Evolutionary conservation across 2,329 filamentous ascomycete species (phyloP).

Genomic region (Pseudogymnoascus sp.): DNA sequence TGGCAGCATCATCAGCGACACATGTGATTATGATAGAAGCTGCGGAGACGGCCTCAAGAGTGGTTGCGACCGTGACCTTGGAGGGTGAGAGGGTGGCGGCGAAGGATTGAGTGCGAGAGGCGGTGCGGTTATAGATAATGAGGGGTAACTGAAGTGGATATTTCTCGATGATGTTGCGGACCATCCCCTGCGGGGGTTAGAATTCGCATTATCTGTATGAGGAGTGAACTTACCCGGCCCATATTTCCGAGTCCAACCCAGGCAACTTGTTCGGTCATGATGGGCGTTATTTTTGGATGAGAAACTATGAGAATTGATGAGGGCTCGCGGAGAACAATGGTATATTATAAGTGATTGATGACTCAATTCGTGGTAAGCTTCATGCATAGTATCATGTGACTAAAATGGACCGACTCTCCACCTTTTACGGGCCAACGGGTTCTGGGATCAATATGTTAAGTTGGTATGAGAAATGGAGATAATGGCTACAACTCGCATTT

Average conservation of each 20-base stretch:
- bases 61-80: constrained; percentile 57
- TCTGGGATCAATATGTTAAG: neutral
- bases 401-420: neutral
- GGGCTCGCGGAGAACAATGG: neutral
- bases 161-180: constrained; percentile 74
- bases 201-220: neutral
- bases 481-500: neutral
- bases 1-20: constrained; percentile 68
- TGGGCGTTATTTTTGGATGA: constrained; percentile 13
- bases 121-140: constrained; percentile 74
- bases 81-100: constrained; percentile 50
- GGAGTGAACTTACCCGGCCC: constrained; percentile 55
- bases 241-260: constrained; percentile 87
- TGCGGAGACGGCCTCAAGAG: constrained; percentile 58
- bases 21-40: constrained; percentile 79
- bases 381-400: neutral
- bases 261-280: constrained; percentile 55
- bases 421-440: neutral
- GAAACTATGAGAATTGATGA: constrained; percentile 1
- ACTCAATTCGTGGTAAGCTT: neutral
- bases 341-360: neutral
- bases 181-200: constrained; percentile 58
- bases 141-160: constrained; percentile 64
- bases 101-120: constrained; percentile 56
- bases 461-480: neutral